Conservation (phyloP, 805 yeast genomes). For the Zygoascus ofunaensis region DNA sequence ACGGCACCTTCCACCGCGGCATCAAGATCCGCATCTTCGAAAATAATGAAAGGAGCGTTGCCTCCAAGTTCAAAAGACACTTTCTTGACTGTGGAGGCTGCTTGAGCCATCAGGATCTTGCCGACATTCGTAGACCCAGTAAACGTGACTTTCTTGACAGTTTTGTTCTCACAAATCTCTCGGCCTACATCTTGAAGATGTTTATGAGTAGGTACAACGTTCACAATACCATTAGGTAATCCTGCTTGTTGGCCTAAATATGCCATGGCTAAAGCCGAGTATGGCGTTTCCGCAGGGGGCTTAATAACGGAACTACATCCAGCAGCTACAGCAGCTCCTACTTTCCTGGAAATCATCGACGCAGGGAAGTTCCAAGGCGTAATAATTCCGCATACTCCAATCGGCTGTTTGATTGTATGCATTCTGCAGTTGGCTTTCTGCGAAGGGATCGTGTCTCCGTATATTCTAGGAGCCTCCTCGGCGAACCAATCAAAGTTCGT, state of each 20-base stretch:
- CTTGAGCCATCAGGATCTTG: conserved; percentile 54
- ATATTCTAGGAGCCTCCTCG: conserved; percentile 58
- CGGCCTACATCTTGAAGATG: conserved; percentile 39
- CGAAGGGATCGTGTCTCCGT: conserved; percentile 61
- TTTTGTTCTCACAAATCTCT: conserved; percentile 46
- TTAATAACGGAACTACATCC: conserved; percentile 72
- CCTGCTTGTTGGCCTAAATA: conserved; percentile 57
- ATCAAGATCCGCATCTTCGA: conserved; percentile 64
- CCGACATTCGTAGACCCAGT: conserved; percentile 77
- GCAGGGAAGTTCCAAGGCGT: conserved; percentile 84
- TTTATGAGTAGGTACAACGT: conserved; percentile 42
- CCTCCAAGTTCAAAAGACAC: conserved; percentile 73
- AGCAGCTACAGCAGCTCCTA: conserved; percentile 70
- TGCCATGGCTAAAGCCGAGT: conserved; percentile 61
- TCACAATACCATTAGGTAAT: conserved; percentile 60
- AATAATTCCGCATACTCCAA: conserved; percentile 70
- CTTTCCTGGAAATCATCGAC: conserved; percentile 67
- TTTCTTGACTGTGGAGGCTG: conserved; percentile 56
- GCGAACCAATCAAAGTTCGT: conserved; percentile 86
- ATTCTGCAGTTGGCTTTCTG: conserved; percentile 40
- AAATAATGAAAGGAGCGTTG: conserved; percentile 71
- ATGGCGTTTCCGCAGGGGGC: conserved; percentile 72
- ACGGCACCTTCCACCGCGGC: conserved; percentile 59
- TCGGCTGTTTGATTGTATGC: conserved; percentile 58
- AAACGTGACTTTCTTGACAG: conserved; percentile 58